Conservation (phyloP, 1,284 basidiomycete species). For the Anthracocystis setariae region DNA sequence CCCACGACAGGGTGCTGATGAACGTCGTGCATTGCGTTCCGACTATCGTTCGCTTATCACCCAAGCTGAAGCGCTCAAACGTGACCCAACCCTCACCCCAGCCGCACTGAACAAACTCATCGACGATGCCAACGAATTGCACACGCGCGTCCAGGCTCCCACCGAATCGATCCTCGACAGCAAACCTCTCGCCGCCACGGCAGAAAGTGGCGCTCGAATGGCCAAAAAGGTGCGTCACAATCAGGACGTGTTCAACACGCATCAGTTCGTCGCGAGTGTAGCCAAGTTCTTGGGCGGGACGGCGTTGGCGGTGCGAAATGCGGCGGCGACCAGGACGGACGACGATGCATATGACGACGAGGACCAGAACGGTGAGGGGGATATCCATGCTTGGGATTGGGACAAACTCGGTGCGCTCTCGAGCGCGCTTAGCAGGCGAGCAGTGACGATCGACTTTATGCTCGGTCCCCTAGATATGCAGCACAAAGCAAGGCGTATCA, state of each 20-base stretch:
- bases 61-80: slow-evolving; percentile 39
- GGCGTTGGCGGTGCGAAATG: slow-evolving; percentile 12
- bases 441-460: slow-evolving; percentile 58
- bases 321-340: neutral
- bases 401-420: slow-evolving; percentile 48
- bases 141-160: slow-evolving; percentile 32
- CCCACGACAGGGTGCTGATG: slow-evolving; percentile 35
- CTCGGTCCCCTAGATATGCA: slow-evolving; percentile 60
- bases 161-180: slow-evolving; percentile 57
- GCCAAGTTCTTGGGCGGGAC: slow-evolving; percentile 53
- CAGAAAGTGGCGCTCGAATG: slow-evolving; percentile 60
- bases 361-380: slow-evolving; percentile 9
- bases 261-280: slow-evolving; percentile 54
- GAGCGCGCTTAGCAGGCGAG: slow-evolving; percentile 40
- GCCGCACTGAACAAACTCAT: slow-evolving; percentile 25
- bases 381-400: slow-evolving; percentile 57
- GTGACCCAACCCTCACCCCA: slow-evolving; percentile 31
- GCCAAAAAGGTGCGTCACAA: slow-evolving; percentile 61
- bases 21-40: slow-evolving; percentile 50
- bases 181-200: slow-evolving; percentile 52
- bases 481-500: slow-evolving; percentile 32
- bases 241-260: slow-evolving; percentile 59
- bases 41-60: slow-evolving; percentile 57
- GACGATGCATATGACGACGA: slow-evolving; percentile 29
- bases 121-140: slow-evolving; percentile 18